A percentile compares a stretch with the other conserved stretches of the same genome.
phyloP scores from a whole-genome alignment of 2,329 filamentous ascomycete genomes.

The Aspergillus sp. region DNA sequence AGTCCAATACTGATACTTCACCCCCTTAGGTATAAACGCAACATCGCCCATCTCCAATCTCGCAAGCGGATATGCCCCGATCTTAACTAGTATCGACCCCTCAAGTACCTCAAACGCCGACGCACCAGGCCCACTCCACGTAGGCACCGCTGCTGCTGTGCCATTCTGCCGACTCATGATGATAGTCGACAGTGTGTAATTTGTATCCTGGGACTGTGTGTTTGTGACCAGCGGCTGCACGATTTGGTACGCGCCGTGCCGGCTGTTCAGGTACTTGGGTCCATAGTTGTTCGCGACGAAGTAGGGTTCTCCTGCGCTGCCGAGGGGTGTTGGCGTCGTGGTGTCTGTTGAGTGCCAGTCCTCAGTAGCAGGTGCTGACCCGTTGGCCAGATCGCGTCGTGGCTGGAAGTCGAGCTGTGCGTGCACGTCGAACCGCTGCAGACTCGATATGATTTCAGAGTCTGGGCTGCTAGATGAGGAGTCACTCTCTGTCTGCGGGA shows the following conservation, averaged over 20 bases:
- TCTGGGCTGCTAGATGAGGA: constrained; percentile 29
- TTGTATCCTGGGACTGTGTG: constrained; percentile 37
- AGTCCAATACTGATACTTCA: constrained; percentile 36
- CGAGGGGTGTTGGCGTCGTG: constrained; percentile 19
- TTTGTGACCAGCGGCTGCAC: constrained; percentile 46
- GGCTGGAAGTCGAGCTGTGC: constrained; percentile 43
- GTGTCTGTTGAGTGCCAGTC: constrained; percentile 25
- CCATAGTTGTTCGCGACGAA: constrained; percentile 50
- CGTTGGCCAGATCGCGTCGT: constrained; percentile 44
- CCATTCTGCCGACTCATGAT: constrained; percentile 29
- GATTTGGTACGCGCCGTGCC: constrained; percentile 42
- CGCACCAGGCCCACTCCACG: constrained; percentile 30
- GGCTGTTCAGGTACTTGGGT: constrained; percentile 45
- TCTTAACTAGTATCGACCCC: constrained; percentile 35
- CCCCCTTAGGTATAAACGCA: constrained; percentile 38
- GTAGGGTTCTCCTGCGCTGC: constrained; percentile 36
- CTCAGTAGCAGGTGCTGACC: constrained; percentile 31
- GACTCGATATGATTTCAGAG: constrained; percentile 33
- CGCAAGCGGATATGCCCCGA: constrained; percentile 30
- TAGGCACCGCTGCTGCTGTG: constrained; percentile 18
- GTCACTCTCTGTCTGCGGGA: constrained; percentile 30
- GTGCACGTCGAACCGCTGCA: constrained; percentile 47
- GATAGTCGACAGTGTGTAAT: constrained; percentile 48
- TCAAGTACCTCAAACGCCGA: constrained; percentile 43
- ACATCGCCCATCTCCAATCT: constrained; percentile 39